Percentiles rank a stretch among this genome's conserved stretches.
Evolutionary conservation across 768 basidiomycete species (phyloP).

Genomic region (Obba rivulosa): DNA sequence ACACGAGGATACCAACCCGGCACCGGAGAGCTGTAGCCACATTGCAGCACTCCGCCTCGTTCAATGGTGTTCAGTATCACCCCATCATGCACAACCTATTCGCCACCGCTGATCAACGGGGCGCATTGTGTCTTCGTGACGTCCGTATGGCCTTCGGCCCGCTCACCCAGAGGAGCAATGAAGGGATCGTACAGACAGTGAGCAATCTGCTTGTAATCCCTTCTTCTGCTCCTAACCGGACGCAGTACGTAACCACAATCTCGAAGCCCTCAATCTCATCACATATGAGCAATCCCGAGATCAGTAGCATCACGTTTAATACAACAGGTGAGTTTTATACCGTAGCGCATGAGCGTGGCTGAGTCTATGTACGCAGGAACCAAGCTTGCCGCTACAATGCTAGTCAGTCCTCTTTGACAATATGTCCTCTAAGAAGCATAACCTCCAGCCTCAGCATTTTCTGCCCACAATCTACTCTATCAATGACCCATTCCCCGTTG

Average conservation of each 20-base stretch:
- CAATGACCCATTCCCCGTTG: conserved; percentile 64
- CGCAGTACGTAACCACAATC: conserved; percentile 41
- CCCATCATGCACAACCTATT: conserved; percentile 67
- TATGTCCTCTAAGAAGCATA: background rate
- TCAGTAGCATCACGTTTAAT: conserved; percentile 66
- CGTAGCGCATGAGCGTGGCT: background rate
- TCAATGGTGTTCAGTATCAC: conserved; percentile 63
- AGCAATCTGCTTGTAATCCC: conserved; percentile 10
- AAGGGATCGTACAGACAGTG: conserved; percentile 55
- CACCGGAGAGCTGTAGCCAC: conserved; percentile 40
- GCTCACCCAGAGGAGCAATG: conserved; percentile 32
- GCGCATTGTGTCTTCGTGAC: conserved; percentile 64
- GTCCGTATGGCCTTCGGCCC: conserved; percentile 70
- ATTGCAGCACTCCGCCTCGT: conserved; percentile 48
- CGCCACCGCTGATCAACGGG: conserved; percentile 53
- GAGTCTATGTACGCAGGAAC: conserved; percentile 37
- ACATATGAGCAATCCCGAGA: conserved; percentile 54
- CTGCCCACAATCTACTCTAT: conserved; percentile 66
- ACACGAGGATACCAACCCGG: conserved; percentile 38
- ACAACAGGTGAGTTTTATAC: conserved; percentile 44
- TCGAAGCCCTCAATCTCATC: conserved; percentile 32
- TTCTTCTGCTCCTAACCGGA: conserved; percentile 35
- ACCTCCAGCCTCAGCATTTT: conserved; percentile 43
- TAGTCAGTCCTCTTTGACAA: conserved; percentile 36
- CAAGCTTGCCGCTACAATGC: conserved; percentile 60